phyloP scores from a whole-genome alignment of 441 rosid genomes.

The Iberis amara region DNA sequence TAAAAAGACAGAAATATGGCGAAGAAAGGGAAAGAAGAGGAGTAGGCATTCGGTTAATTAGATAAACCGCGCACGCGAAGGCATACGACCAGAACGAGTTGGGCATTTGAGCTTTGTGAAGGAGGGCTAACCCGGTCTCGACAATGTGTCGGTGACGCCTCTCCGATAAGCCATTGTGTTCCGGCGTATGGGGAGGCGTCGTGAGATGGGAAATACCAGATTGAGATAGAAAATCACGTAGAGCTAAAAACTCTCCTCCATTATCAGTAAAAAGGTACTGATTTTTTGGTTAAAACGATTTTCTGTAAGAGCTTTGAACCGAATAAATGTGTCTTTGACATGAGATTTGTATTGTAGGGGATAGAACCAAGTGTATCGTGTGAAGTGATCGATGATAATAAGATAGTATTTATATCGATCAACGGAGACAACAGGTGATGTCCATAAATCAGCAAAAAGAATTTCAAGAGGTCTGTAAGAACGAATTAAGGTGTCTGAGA shows the following conservation, averaged over 20 bases:
- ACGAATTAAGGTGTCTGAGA: background rate
- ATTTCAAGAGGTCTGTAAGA: background rate
- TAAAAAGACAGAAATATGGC: too few species aligned
- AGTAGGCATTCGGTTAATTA: background rate
- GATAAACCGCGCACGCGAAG: background rate
- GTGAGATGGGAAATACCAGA: background rate
- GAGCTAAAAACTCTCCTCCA: background rate
- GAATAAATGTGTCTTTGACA: background rate
- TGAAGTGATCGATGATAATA: background rate
- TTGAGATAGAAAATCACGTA: background rate
- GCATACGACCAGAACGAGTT: background rate
- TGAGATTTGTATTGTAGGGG: background rate
- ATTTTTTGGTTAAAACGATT: too few species aligned
- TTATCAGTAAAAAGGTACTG: background rate
- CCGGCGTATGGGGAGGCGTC: too few species aligned
- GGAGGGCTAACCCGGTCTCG: background rate
- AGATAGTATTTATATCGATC: background rate
- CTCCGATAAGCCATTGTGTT: too few species aligned
- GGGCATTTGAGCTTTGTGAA: background rate
- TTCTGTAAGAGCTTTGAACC: background rate
- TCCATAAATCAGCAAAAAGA: background rate
- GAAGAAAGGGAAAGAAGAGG: background rate
- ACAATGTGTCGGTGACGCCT: background rate
- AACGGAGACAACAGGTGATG: background rate
- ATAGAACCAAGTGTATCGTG: background rate